Evolutionary conservation across 495 filamentous ascomycete genomes (phyloP).

Genomic region (Aspergillus campestris): DNA sequence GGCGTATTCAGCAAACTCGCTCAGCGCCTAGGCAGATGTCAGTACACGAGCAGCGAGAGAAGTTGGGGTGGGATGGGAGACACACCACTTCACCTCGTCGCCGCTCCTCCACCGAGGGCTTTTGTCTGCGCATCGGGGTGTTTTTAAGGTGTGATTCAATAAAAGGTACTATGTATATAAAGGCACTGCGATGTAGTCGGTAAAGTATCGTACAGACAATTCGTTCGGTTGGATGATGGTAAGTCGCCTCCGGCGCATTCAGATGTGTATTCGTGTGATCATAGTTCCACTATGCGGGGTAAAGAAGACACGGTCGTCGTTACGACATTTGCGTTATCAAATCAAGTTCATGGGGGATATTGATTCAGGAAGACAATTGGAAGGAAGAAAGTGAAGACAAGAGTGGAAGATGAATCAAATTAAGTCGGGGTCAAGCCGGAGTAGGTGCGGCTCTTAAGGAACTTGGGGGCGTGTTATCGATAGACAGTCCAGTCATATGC

Average conservation of each 20-base stretch:
- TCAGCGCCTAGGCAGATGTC: conserved; percentile 58
- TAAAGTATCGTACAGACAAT: not conserved
- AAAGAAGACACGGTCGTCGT: not conserved
- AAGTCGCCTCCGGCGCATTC: conserved; percentile 25
- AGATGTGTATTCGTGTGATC: conserved; percentile 41
- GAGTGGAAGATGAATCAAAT: conserved; percentile 3
- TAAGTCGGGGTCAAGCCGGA: conserved; percentile 1
- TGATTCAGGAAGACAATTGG: not conserved
- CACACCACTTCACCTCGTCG: conserved; percentile 78
- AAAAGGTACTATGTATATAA: not conserved
- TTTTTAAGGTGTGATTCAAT: conserved; percentile 1
- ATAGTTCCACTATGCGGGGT: conserved; percentile 22
- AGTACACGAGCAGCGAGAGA: conserved; percentile 1
- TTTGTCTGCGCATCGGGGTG: conserved; percentile 35
- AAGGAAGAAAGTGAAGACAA: not conserved
- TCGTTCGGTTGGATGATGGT: conserved; percentile 10
- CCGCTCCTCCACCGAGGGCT: conserved; percentile 63
- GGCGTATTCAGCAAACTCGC: conserved; percentile 96
- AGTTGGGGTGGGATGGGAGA: conserved; percentile 1
- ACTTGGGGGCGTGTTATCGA: conserved; percentile 31
- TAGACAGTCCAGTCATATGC: conserved; percentile 21
- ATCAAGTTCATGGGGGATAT: not conserved
- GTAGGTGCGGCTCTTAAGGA: not conserved
- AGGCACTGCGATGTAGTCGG: not conserved
- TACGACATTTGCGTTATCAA: not conserved